Conservation (phyloP, 306 rosid species). For the Vigna nakashimae region DNA sequence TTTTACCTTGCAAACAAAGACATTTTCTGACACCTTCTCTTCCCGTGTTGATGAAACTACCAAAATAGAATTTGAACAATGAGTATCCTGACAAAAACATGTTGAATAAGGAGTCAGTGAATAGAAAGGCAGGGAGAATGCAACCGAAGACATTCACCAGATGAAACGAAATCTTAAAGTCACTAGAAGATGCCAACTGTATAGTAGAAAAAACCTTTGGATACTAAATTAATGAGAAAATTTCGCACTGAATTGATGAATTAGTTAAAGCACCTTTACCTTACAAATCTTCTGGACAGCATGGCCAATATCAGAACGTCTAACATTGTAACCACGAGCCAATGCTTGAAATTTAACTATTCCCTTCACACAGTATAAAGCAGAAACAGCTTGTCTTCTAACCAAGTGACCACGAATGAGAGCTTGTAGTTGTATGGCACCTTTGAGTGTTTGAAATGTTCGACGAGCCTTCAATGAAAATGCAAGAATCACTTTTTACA, state of each 20-base stretch:
- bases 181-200: constrained; percentile 1
- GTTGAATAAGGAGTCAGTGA: constrained; percentile 14
- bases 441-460: constrained; percentile 50
- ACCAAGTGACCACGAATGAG: constrained; percentile 62
- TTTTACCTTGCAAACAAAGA: constrained; percentile 57
- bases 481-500: constrained; percentile 7
- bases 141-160: constrained; percentile 17
- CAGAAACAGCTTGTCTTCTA: constrained; percentile 68
- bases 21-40: constrained; percentile 51
- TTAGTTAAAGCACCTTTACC: constrained; percentile 46
- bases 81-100: constrained; percentile 48
- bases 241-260: constrained; percentile 31
- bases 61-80: constrained; percentile 40
- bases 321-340: constrained; percentile 60
- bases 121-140: constrained; percentile 16
- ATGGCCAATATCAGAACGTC: constrained; percentile 55
- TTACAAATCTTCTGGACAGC: constrained; percentile 44
- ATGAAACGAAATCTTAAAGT: constrained; percentile 5
- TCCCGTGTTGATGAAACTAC: constrained; percentile 40
- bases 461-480: constrained; percentile 56
- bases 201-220: constrained; percentile 20
- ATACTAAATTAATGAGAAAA: constrained; percentile 25
- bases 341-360: constrained; percentile 59
- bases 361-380: constrained; percentile 61
- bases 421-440: constrained; percentile 61